phyloP scores from a whole-genome alignment of 352 stramenopile genomes.

The Pythium sukuiense region DNA sequence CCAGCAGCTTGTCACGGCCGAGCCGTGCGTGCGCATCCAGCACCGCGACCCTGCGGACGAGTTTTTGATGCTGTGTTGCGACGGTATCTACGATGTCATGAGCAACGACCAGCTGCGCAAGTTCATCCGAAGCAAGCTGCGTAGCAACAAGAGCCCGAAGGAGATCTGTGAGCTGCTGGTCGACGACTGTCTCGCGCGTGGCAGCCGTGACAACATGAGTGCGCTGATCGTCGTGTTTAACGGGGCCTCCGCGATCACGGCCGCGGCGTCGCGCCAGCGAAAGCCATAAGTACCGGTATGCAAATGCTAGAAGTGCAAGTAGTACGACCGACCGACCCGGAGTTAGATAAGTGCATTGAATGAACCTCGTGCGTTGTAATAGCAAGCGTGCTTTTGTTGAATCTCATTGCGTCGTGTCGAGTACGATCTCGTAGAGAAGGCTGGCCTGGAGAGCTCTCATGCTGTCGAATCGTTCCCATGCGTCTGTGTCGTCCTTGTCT shows the following conservation, averaged over 20 bases:
- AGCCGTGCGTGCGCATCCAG: slow-evolving; percentile 81
- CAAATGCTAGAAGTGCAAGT: neutral
- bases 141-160: slow-evolving; percentile 55
- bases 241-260: slow-evolving; percentile 15
- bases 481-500: neutral
- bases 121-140: slow-evolving; percentile 85
- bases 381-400: slow-evolving; percentile 23
- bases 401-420: slow-evolving; percentile 23
- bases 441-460: slow-evolving; percentile 44
- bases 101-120: slow-evolving; percentile 92
- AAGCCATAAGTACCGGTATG: slow-evolving; percentile 22
- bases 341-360: slow-evolving; percentile 6
- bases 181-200: slow-evolving; percentile 80
- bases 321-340: neutral
- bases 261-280: slow-evolving; percentile 26
- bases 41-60: slow-evolving; percentile 80
- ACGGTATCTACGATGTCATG: slow-evolving; percentile 96
- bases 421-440: slow-evolving; percentile 49
- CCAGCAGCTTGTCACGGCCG: slow-evolving; percentile 84
- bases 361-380: slow-evolving; percentile 13
- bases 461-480: slow-evolving; percentile 1
- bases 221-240: slow-evolving; percentile 80
- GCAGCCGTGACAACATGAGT: slow-evolving; percentile 89
- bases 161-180: slow-evolving; percentile 75
- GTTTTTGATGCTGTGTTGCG: slow-evolving; percentile 92